These are phyloP conservation scores for Trifolium pratense DNA, from an alignment of 306 rosid genomes.

Conservation along the genomic window DNA sequence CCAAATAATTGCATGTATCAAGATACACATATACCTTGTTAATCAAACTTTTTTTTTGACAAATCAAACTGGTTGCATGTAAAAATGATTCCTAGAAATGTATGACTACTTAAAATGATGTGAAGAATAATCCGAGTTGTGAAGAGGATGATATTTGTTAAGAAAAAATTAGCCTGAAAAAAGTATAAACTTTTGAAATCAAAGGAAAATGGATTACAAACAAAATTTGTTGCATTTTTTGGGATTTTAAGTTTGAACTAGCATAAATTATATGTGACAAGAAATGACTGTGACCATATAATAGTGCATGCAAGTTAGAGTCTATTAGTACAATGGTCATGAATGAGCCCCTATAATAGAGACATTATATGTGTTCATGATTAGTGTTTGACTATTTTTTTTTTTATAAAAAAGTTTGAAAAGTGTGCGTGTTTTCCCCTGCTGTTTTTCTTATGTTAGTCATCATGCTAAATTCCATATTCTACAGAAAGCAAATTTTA, in stretches of 20 bases:
- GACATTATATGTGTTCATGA: neutral
- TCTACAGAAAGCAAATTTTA: neutral
- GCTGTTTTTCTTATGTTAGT: neutral
- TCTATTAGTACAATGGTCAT: conserved; percentile 1
- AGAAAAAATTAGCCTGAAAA: conserved; percentile 10
- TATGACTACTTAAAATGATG: neutral
- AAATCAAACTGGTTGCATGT: neutral
- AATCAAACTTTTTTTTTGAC: neutral
- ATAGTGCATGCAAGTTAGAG: too few relatives aligned
- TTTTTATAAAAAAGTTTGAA: neutral
- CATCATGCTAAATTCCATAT: conserved; percentile 17
- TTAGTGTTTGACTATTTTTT: neutral
- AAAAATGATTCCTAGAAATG: conserved; percentile 2
- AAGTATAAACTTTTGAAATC: neutral
- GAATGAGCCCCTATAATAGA: neutral
- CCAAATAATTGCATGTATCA: conserved; percentile 11
- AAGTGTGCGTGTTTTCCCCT: conserved; percentile 11
- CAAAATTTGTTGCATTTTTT: neutral
- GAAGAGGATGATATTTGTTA: conserved; percentile 4
- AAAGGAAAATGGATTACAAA: neutral
- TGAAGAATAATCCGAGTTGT: neutral
- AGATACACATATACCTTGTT: neutral
- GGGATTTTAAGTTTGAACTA: neutral
- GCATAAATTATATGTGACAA: neutral
- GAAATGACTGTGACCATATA: neutral